Conservation (phyloP, 345 rosid genomes). For the Erodium maritimum region DNA sequence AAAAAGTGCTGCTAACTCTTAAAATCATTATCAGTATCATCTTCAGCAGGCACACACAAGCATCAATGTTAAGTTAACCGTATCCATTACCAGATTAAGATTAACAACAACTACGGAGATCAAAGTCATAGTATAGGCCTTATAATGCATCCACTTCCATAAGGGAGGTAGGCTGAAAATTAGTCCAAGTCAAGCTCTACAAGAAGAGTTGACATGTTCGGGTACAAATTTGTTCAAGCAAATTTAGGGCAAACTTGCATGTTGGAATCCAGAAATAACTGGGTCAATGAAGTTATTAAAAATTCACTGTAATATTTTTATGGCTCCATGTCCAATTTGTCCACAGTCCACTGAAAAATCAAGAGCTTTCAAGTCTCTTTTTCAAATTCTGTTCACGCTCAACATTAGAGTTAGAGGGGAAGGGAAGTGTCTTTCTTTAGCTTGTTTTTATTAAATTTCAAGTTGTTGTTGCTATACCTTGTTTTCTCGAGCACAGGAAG, state of each 20-base stretch:
- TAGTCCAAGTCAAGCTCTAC: slow-evolving; percentile 1
- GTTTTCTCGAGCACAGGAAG: slow-evolving; percentile 73
- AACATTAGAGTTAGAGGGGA: not conserved
- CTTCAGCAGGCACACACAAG: not conserved
- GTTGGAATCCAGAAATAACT: slow-evolving; percentile 2
- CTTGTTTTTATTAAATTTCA: not conserved
- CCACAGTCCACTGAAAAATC: slow-evolving; percentile 24
- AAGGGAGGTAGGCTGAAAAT: not conserved
- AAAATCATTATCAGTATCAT: not conserved
- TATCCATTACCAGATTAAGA: not conserved
- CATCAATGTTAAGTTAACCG: no score
- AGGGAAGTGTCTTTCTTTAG: not conserved
- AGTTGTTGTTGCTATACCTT: slow-evolving; percentile 54
- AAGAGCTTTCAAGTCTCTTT: slow-evolving; percentile 4
- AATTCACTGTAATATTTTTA: slow-evolving; percentile 2
- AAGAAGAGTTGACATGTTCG: slow-evolving; percentile 1
- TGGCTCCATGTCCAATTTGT: slow-evolving; percentile 18
- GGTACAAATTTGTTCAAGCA: slow-evolving; percentile 6
- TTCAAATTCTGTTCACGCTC: not conserved
- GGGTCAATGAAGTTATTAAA: slow-evolving; percentile 9
- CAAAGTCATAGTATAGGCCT: not conserved
- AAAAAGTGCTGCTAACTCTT: not conserved
- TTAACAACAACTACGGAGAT: not conserved
- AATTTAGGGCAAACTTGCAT: slow-evolving; percentile 10
- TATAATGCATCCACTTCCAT: not conserved